Evolutionary conservation across 2,329 filamentous ascomycete genomes (phyloP).

Genomic region (Pseudopithomyces maydicus): DNA sequence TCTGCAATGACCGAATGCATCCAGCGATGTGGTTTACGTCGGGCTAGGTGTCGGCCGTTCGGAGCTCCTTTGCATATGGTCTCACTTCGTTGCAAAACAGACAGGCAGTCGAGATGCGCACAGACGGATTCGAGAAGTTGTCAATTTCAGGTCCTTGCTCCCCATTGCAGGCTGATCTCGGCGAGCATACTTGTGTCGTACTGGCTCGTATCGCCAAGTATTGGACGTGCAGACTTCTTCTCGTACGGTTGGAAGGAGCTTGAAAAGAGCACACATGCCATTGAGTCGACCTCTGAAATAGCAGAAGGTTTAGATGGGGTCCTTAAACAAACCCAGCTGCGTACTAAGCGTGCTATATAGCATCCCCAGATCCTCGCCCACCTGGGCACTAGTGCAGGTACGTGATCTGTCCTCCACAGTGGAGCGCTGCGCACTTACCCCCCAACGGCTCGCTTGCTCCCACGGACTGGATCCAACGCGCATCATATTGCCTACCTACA

Average conservation of each 20-base stretch:
- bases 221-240: no score
- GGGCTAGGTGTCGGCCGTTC: no score
- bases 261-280: no score
- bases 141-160: neutral
- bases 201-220: no score
- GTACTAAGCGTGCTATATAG: no score
- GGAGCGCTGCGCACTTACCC: neutral
- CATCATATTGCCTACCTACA: neutral
- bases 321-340: no score
- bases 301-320: no score
- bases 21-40: neutral
- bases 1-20: neutral
- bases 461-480: neutral
- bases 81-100: neutral
- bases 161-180: conserved; percentile 1
- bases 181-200: no score
- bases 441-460: neutral
- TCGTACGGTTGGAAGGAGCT: no score
- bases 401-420: neutral
- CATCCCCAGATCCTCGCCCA: no score
- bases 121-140: neutral
- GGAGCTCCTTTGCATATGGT: neutral
- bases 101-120: neutral
- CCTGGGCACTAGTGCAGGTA: conserved; percentile 1
- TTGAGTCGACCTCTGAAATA: no score